Percentiles rank a stretch among this genome's conserved stretches.
Evolutionary conservation across 2,329 filamentous ascomycete species (phyloP).

Genomic region (Colletotrichum sp.): DNA sequence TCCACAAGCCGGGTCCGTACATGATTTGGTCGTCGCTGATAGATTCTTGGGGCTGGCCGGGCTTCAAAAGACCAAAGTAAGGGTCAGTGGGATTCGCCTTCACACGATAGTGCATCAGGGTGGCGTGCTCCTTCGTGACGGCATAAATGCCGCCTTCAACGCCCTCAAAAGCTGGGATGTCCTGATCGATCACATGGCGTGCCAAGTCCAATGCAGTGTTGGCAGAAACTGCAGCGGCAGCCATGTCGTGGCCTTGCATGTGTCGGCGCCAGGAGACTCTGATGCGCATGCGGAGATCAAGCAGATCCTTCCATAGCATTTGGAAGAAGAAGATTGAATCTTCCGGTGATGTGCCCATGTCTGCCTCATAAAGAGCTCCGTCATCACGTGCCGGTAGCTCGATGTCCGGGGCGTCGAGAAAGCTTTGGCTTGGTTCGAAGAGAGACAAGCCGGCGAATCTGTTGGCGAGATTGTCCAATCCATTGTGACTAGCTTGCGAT

Average conservation of each 20-base stretch:
- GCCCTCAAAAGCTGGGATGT: constrained; percentile 19
- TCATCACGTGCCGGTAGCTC: constrained; percentile 9
- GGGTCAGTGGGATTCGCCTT: background rate
- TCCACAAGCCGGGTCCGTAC: background rate
- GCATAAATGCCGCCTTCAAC: background rate
- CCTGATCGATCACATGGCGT: constrained; percentile 33
- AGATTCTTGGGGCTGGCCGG: background rate
- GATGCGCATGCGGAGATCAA: constrained; percentile 29
- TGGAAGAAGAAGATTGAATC: constrained; percentile 32
- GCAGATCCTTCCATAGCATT: constrained; percentile 33
- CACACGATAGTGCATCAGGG: background rate
- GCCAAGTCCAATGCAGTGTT: constrained; percentile 40
- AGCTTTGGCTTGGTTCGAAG: constrained; percentile 41
- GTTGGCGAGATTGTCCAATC: background rate
- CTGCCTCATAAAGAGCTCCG: constrained; percentile 34
- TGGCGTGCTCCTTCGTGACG: background rate
- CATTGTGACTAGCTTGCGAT: background rate
- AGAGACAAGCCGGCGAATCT: constrained; percentile 37
- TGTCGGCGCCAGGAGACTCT: constrained; percentile 35
- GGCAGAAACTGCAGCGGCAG: constrained; percentile 37
- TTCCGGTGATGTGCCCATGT: background rate
- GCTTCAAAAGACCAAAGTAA: background rate
- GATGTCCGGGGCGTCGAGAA: constrained; percentile 35
- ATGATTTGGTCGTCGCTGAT: background rate
- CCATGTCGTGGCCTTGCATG: constrained; percentile 28